These are phyloP conservation scores for Gastrolobium bilobum DNA, from an alignment of 306 rosid genomes.

Conservation along the genomic window DNA sequence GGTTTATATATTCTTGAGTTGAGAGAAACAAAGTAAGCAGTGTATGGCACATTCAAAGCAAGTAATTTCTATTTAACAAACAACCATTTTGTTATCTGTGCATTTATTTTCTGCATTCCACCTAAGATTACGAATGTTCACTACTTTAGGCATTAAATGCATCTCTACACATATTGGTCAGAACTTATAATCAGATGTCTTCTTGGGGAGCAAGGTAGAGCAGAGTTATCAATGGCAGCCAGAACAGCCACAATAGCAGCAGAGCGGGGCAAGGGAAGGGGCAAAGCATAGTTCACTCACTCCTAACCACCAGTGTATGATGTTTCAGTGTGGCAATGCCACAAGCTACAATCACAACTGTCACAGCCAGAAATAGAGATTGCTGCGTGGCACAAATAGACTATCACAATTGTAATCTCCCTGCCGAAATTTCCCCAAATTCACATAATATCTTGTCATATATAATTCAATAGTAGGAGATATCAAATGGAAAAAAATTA, in stretches of 20 bases:
- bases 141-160: background rate
- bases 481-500: background rate
- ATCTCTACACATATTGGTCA: conserved; percentile 8
- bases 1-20: background rate
- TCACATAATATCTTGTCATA: background rate
- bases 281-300: background rate
- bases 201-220: background rate
- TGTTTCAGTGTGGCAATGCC: background rate
- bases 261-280: background rate
- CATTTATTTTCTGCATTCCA: conserved; percentile 12
- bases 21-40: conserved; percentile 18
- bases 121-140: background rate
- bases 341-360: background rate
- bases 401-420: background rate
- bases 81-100: background rate
- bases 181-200: background rate
- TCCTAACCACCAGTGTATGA: background rate
- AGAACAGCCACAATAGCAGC: background rate
- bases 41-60: conserved; percentile 7
- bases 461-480: background rate
- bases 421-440: conserved; percentile 1
- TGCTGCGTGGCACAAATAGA: background rate
- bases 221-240: conserved; percentile 10
- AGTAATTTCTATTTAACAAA: conserved; percentile 7
- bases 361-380: background rate